These are phyloP conservation scores for Ophiocordyceps camponoti-rufipedis DNA, from an alignment of 2,329 filamentous ascomycete species.

Conservation along the genomic window DNA sequence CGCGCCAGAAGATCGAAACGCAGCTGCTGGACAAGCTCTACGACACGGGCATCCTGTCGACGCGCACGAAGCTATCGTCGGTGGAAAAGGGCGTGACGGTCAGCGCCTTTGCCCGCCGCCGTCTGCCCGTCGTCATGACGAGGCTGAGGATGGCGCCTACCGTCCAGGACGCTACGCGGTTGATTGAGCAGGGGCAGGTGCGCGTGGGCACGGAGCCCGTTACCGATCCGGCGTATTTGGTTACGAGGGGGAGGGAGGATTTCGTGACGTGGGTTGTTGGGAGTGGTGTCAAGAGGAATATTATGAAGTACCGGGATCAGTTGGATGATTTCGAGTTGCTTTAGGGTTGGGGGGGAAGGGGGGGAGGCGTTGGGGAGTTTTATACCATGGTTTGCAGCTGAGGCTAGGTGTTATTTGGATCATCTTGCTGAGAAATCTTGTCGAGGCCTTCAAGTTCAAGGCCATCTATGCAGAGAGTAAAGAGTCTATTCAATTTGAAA, in stretches of 20 bases:
- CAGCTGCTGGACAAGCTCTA: conserved; percentile 81
- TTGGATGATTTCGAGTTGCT: conserved; percentile 90
- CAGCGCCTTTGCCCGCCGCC: conserved; percentile 65
- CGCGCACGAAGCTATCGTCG: conserved; percentile 58
- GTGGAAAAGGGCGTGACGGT: conserved; percentile 85
- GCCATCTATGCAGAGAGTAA: no score
- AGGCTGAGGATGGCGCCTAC: conserved; percentile 81
- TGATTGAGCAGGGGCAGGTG: conserved; percentile 90
- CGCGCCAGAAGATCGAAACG: conserved; percentile 69
- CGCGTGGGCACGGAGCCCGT: conserved; percentile 79
- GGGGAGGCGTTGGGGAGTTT: not conserved
- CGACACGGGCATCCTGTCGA: conserved; percentile 73
- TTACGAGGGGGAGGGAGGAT: conserved; percentile 82
- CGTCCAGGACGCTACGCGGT: conserved; percentile 64
- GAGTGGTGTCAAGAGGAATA: conserved; percentile 93
- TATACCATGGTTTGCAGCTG: not conserved
- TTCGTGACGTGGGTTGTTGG: conserved; percentile 93
- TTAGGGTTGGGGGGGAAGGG: conserved; percentile 15
- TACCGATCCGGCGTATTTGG: conserved; percentile 76
- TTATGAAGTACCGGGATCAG: conserved; percentile 87
- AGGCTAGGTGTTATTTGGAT: not conserved
- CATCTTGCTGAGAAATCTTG: not conserved
- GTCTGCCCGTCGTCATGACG: conserved; percentile 83
- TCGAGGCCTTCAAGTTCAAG: no score
- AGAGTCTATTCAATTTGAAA: no score